Evolutionary conservation across 805 yeast species (phyloP).

Genomic region (Yarrowia sp.): DNA sequence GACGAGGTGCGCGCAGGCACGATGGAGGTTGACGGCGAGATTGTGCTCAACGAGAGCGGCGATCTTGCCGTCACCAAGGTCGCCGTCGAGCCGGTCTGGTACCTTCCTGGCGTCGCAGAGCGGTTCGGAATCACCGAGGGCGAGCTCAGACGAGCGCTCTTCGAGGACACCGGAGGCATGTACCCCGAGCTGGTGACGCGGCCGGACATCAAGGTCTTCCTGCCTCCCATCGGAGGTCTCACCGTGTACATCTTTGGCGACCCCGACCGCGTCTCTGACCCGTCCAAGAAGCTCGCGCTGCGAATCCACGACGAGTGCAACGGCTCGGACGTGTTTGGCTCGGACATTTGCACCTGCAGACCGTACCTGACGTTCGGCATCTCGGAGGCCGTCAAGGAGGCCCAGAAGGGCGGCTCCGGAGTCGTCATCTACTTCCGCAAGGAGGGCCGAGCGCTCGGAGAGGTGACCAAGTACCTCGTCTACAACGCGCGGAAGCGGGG

Average conservation of each 20-base stretch:
- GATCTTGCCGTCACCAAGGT: slow-evolving; percentile 61
- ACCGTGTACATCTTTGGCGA: slow-evolving; percentile 67
- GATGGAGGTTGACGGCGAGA: slow-evolving; percentile 56
- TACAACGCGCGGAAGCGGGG: slow-evolving; percentile 69
- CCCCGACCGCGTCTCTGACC: slow-evolving; percentile 53
- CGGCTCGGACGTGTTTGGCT: slow-evolving; percentile 67
- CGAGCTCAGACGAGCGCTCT: slow-evolving; percentile 57
- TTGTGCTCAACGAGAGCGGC: slow-evolving; percentile 59
- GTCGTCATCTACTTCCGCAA: slow-evolving; percentile 64
- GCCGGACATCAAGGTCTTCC: slow-evolving; percentile 61
- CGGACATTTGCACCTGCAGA: slow-evolving; percentile 68
- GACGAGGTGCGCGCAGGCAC: slow-evolving; percentile 56
- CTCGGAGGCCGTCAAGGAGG: slow-evolving; percentile 65
- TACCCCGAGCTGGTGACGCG: slow-evolving; percentile 67
- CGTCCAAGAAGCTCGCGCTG: slow-evolving; percentile 51
- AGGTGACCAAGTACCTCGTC: slow-evolving; percentile 65
- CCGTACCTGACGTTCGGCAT: slow-evolving; percentile 66
- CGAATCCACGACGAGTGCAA: slow-evolving; percentile 70
- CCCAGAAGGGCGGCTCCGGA: slow-evolving; percentile 65
- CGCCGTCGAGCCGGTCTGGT: slow-evolving; percentile 72
- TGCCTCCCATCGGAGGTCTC: slow-evolving; percentile 69
- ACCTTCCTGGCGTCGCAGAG: slow-evolving; percentile 65
- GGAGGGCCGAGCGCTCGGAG: slow-evolving; percentile 69
- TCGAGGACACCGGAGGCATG: slow-evolving; percentile 70
- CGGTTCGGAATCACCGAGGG: slow-evolving; percentile 57